Conservation (phyloP, 768 basidiomycete species). For the Lactarius vividus region DNA sequence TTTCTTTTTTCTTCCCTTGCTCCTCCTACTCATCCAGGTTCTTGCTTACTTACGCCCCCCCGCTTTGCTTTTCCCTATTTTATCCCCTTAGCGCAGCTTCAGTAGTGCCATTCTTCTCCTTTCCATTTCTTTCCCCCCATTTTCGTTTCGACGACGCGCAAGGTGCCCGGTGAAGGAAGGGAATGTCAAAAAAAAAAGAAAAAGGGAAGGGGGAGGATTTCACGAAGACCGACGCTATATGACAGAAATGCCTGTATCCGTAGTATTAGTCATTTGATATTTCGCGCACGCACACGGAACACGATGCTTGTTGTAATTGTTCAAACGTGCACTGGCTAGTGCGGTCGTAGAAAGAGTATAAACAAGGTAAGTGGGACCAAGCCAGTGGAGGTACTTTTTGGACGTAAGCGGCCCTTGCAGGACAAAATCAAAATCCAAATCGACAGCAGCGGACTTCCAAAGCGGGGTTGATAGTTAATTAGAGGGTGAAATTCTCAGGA, state of each 20-base stretch:
- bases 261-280: background rate
- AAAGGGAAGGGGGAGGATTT: background rate
- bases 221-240: background rate
- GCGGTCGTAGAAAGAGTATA: too few species aligned
- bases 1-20: background rate
- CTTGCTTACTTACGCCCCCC: conserved; percentile 5
- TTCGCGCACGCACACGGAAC: background rate
- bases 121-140: background rate
- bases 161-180: background rate
- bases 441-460: too few species aligned
- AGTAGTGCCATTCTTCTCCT: conserved; percentile 1
- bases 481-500: too few species aligned
- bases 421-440: too few species aligned
- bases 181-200: background rate
- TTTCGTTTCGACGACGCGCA: conserved; percentile 11
- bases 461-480: too few species aligned
- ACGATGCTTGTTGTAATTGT: background rate
- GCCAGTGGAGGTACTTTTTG: background rate
- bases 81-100: conserved; percentile 14
- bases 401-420: too few species aligned
- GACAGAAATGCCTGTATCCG: conserved; percentile 1
- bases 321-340: too few species aligned
- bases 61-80: conserved; percentile 8
- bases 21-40: background rate
- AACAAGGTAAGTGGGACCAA: too few species aligned